These are phyloP conservation scores for Fusarium nelsonii DNA, from an alignment of 2,329 filamentous ascomycete genomes.

Conservation along the genomic window DNA sequence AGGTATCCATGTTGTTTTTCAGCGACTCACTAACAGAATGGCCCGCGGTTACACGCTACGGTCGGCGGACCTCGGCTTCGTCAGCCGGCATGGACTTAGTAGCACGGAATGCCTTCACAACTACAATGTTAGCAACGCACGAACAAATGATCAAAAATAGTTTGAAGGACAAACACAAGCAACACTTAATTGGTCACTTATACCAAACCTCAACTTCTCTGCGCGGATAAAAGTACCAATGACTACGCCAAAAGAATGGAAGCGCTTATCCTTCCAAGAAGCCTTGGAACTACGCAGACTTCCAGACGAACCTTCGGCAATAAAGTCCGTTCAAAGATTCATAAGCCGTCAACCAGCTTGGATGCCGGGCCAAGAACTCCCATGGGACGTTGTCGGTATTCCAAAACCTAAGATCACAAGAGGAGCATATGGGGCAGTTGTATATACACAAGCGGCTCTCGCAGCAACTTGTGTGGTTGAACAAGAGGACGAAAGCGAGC, in stretches of 20 bases:
- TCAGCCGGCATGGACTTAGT: constrained; percentile 7
- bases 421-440: constrained; percentile 55
- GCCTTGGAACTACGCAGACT: constrained; percentile 48
- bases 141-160: not conserved
- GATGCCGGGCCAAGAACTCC: constrained; percentile 50
- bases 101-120: not conserved
- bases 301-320: constrained; percentile 22
- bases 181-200: not conserved
- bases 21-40: not conserved
- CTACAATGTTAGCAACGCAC: not conserved
- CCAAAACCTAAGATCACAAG: constrained; percentile 29
- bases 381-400: constrained; percentile 44
- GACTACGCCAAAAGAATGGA: constrained; percentile 30
- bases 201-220: not conserved
- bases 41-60: not conserved
- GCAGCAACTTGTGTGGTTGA: constrained; percentile 53
- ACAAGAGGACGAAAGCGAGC: constrained; percentile 46
- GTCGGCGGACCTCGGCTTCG: constrained; percentile 35
- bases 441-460: constrained; percentile 55
- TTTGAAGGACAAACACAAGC: not conserved
- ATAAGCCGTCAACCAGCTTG: constrained; percentile 53
- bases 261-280: constrained; percentile 50
- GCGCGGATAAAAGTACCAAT: constrained; percentile 9
- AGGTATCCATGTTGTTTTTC: not conserved
- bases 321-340: constrained; percentile 40